Evolutionary conservation across 2,329 filamentous ascomycete genomes (phyloP), one percentile per base, ranked within the genome.

Genomic region (Fusarium acutatum): DNA sequence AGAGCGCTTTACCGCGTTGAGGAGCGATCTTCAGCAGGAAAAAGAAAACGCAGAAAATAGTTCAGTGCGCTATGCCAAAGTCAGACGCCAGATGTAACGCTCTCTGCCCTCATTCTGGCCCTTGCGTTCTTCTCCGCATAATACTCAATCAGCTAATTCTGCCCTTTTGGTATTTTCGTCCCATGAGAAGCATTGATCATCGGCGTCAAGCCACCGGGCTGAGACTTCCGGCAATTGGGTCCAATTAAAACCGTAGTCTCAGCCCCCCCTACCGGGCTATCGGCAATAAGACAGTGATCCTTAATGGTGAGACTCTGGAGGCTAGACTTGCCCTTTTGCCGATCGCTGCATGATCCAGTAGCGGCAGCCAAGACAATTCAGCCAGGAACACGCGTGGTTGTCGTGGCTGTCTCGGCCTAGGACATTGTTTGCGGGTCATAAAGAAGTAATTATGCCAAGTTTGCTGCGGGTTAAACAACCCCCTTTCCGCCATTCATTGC

Each of bases 311-410:
- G 20, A 38, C 50, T 40, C 17, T 35, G 17, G 10, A 28, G 28
- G 47, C 47, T 56, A 56, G 24, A 28, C 37, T n/a, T 30, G 32
- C n/a, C 18, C 34, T 13, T 41, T 18, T 58, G 59, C 24, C 40
- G 69, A 73, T 73, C 60, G 13, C 9, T 49, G 24, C 56, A 59
- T 30, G n/a, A 20, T 40, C 30, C 28, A 30, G 35, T 26, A 47
- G 34, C 22, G 41, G 59, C 12, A 47, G 18, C 34, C 30, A 9
- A 6, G 14, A 18, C 14, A 18, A 26, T 26, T 37, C 28, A 34
- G 28, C 43, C 60, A 67, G 60, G 57, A 50, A 73, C 41, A 26
- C 69, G 24, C 30, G 37, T 32, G 32, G 41, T n/a, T 18, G n/a
- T 46, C n/a, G 53, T 46, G 52, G 37, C 35, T 54, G 54, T 66